Conservation (phyloP, 257 asterid species). For the Solanum chaucha region DNA sequence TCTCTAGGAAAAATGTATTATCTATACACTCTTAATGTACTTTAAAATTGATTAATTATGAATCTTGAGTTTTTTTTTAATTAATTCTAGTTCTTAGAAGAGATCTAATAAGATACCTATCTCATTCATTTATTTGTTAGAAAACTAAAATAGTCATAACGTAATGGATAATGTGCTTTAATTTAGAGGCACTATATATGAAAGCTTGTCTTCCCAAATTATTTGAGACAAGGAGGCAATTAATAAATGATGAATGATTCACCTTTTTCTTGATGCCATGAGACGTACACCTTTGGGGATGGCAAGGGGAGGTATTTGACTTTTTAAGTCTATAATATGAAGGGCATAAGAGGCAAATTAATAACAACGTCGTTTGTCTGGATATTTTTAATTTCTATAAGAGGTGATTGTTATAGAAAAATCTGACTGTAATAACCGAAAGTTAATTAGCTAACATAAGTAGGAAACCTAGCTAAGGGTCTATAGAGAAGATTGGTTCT, state of each 20-base stretch:
- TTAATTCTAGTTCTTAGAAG: neutral
- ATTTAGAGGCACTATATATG: neutral
- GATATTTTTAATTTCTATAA: neutral
- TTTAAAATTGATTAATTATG: neutral
- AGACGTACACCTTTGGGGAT: neutral
- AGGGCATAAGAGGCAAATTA: neutral
- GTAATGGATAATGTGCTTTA: neutral
- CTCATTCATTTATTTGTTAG: neutral
- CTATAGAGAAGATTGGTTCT: neutral
- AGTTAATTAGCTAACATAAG: neutral
- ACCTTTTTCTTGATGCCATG: neutral
- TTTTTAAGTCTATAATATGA: neutral
- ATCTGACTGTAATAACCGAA: accelerated
- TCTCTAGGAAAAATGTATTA: neutral
- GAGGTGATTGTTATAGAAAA: neutral
- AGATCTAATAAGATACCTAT: neutral
- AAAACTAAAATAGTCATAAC: neutral
- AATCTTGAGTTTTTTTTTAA: neutral
- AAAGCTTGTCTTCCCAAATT: neutral
- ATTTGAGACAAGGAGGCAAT: neutral
- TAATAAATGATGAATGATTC: neutral
- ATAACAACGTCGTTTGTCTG: neutral
- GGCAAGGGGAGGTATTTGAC: neutral
- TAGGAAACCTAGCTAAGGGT: neutral
- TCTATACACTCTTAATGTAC: neutral